Percentiles rank a stretch among this genome's conserved stretches.
These are phyloP conservation scores for Pleurotus citrinopileatus DNA, from an alignment of 768 basidiomycete genomes.

Conservation along the genomic window DNA sequence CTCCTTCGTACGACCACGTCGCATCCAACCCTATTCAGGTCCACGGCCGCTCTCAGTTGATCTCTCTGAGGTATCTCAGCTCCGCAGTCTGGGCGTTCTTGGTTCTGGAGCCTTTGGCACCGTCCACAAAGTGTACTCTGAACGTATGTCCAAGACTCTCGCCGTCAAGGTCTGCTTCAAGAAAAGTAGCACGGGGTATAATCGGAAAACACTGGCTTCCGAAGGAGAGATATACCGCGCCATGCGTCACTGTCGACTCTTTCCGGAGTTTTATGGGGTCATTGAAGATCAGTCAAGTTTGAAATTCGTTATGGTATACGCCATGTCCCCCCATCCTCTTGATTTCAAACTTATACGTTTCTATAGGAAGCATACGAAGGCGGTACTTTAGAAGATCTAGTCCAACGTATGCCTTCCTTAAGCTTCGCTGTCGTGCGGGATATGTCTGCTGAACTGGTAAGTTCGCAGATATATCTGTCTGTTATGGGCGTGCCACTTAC, in stretches of 20 bases:
- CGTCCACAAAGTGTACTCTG: background rate
- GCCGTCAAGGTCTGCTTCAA: slow-evolving; percentile 2
- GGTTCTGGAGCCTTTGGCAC: background rate
- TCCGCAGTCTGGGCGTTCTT: background rate
- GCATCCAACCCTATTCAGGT: background rate
- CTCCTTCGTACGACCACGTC: too few relatives aligned
- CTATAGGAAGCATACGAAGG: background rate
- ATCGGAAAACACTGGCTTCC: background rate
- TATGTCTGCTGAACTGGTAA: slow-evolving; percentile 2
- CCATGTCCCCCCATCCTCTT: background rate
- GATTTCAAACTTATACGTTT: background rate
- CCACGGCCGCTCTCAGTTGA: background rate
- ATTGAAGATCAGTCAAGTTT: background rate
- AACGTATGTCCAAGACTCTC: background rate
- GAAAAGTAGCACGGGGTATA: background rate
- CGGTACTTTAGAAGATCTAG: background rate
- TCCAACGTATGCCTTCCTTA: background rate
- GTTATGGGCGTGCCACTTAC: background rate
- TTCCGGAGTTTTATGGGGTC: background rate
- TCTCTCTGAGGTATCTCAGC: background rate
- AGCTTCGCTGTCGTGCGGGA: background rate
- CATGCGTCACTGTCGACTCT: background rate
- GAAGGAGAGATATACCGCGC: background rate
- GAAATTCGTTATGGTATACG: slow-evolving; percentile 1
- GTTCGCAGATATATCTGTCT: background rate